A percentile compares a stretch with the other conserved stretches of the same genome.
Conservation (phyloP, 2,329 filamentous ascomycete species). For the Aureobasidium namibiae region DNA sequence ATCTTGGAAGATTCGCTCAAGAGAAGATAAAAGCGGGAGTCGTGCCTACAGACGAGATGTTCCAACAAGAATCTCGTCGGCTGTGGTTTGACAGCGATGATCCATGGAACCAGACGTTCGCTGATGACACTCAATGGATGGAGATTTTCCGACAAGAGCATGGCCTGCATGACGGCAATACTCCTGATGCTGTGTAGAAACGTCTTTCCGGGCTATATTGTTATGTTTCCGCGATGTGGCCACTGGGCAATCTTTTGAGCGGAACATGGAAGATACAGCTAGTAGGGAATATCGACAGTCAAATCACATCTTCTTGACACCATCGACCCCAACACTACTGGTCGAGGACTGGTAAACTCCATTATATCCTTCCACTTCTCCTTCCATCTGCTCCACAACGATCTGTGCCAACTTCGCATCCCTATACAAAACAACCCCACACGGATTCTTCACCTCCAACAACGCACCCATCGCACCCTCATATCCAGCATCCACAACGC, state of each 20-base stretch:
- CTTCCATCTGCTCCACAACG: slow-evolving; percentile 31
- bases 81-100: slow-evolving; percentile 13
- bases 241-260: neutral
- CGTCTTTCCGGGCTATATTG: no score
- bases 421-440: slow-evolving; percentile 27
- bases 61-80: slow-evolving; percentile 14
- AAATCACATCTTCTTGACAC: neutral
- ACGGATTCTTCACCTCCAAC: slow-evolving; percentile 21
- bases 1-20: slow-evolving; percentile 12
- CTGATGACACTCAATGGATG: slow-evolving; percentile 11
- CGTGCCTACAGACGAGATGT: slow-evolving; percentile 13
- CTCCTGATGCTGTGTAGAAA: neutral
- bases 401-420: slow-evolving; percentile 34
- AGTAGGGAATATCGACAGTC: no score
- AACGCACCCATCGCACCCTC: slow-evolving; percentile 33
- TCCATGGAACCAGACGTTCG: slow-evolving; percentile 13
- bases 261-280: neutral
- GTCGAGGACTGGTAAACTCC: slow-evolving; percentile 29
- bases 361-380: slow-evolving; percentile 30
- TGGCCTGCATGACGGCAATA: slow-evolving; percentile 24
- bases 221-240: no score
- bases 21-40: slow-evolving; percentile 6
- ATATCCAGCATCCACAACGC: slow-evolving; percentile 37
- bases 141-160: slow-evolving; percentile 40
- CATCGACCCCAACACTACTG: neutral